Evolutionary conservation across 352 stramenopile genomes (phyloP).

Genomic region (Globisporangium solare): DNA sequence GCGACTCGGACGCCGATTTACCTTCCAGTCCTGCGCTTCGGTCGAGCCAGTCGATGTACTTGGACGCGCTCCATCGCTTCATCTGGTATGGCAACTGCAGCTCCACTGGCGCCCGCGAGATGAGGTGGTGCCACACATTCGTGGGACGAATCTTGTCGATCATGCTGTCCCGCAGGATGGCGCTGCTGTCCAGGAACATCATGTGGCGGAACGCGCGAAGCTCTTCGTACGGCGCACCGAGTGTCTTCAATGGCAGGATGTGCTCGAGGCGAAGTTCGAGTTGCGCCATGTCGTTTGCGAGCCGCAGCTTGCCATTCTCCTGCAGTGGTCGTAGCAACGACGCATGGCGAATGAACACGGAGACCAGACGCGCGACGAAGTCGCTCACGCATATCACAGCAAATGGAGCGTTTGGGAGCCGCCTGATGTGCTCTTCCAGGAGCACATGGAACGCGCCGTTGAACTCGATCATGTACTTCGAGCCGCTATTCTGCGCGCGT

Average conservation of each 20-base stretch:
- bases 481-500: constrained; percentile 25
- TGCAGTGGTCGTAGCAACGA: constrained; percentile 66
- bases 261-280: constrained; percentile 66
- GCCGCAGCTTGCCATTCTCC: constrained; percentile 69
- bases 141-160: constrained; percentile 81
- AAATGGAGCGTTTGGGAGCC: constrained; percentile 47
- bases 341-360: constrained; percentile 73
- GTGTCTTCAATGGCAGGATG: constrained; percentile 47
- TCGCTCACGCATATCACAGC: constrained; percentile 51
- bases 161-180: constrained; percentile 57
- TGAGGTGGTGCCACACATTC: constrained; percentile 86
- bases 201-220: constrained; percentile 78
- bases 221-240: constrained; percentile 69
- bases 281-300: constrained; percentile 84
- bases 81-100: constrained; percentile 73
- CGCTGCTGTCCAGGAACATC: constrained; percentile 69
- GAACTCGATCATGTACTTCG: constrained; percentile 82
- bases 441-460: constrained; percentile 52
- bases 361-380: constrained; percentile 69
- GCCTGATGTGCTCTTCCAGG: constrained; percentile 70
- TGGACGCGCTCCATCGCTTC: constrained; percentile 62
- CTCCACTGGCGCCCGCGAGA: constrained; percentile 57
- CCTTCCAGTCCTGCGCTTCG: constrained; percentile 27
- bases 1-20: constrained; percentile 9
- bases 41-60: constrained; percentile 83